Percentiles rank a stretch among this genome's conserved stretches.
phyloP scores from a whole-genome alignment of 805 yeast species.

The Groenewaldozyma salmanticensis region DNA sequence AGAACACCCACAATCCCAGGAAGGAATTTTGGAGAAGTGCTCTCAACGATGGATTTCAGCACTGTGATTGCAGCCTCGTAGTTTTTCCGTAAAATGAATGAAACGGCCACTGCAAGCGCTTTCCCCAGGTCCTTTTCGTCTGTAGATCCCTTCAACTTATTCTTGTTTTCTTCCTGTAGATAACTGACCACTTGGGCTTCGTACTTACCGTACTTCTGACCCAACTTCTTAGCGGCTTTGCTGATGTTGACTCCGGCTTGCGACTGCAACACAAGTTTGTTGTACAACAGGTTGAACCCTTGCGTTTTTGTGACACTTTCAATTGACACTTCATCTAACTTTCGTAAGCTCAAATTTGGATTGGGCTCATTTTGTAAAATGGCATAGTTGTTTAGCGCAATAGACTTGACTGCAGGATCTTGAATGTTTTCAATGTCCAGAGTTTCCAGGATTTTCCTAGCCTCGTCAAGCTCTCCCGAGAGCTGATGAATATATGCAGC shows the following conservation, averaged over 20 bases:
- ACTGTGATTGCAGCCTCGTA: constrained; percentile 19
- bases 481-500: constrained; percentile 44
- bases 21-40: too few relatives aligned
- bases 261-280: constrained; percentile 33
- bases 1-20: constrained; percentile 46
- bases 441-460: constrained; percentile 30
- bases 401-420: constrained; percentile 7
- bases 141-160: not conserved
- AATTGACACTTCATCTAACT: constrained; percentile 9
- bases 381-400: constrained; percentile 13
- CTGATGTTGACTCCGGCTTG: constrained; percentile 25
- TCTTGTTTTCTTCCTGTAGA: not conserved
- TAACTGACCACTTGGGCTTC: not conserved
- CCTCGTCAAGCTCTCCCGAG: constrained; percentile 29
- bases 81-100: constrained; percentile 11
- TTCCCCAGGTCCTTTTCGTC: not conserved
- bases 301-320: constrained; percentile 4
- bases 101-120: not conserved
- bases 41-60: constrained; percentile 18
- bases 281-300: constrained; percentile 25
- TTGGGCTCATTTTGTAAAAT: constrained; percentile 10
- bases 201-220: constrained; percentile 5
- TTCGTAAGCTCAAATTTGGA: constrained; percentile 15
- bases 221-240: constrained; percentile 14
- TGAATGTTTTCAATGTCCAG: constrained; percentile 20